These are phyloP conservation scores for Tolypocladium paradoxum DNA, from an alignment of 2,329 filamentous ascomycete species.

Conservation along the genomic window DNA sequence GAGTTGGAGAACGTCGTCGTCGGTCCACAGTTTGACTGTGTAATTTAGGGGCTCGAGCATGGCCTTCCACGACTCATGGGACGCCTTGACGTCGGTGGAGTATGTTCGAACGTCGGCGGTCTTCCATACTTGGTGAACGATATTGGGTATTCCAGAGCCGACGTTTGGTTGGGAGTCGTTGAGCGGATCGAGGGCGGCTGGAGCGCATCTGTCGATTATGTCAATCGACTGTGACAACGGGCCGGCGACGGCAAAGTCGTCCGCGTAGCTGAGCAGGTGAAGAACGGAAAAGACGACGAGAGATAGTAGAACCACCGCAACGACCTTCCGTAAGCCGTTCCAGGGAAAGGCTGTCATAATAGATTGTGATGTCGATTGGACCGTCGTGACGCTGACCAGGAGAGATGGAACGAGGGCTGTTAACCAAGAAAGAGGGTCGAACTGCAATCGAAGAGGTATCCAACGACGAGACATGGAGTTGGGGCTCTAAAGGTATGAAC, in stretches of 20 bases:
- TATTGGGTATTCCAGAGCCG: conserved; percentile 4
- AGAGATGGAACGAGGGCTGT: background rate
- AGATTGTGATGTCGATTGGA: background rate
- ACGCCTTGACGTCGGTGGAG: conserved; percentile 2
- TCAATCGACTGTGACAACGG: background rate
- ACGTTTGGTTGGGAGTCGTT: background rate
- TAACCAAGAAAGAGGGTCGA: background rate
- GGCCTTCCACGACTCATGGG: conserved; percentile 7
- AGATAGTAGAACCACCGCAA: background rate
- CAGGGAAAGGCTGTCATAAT: background rate
- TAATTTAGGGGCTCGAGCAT: conserved; percentile 8
- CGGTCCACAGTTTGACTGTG: conserved; percentile 13
- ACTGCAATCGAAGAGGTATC: too few species aligned
- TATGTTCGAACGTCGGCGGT: conserved; percentile 8
- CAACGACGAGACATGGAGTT: too few species aligned
- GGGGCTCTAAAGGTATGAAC: too few species aligned
- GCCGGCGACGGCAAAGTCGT: background rate
- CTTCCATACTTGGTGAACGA: conserved; percentile 14
- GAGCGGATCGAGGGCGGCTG: background rate
- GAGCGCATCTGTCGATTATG: background rate
- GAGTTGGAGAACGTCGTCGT: conserved; percentile 9
- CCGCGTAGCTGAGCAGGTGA: background rate
- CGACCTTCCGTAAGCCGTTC: background rate
- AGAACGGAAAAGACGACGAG: background rate
- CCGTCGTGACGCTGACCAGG: background rate